Evolutionary conservation across 306 rosid species (phyloP), one percentile per base, ranked within the genome.

Genomic region (Mucuna pruriens): DNA sequence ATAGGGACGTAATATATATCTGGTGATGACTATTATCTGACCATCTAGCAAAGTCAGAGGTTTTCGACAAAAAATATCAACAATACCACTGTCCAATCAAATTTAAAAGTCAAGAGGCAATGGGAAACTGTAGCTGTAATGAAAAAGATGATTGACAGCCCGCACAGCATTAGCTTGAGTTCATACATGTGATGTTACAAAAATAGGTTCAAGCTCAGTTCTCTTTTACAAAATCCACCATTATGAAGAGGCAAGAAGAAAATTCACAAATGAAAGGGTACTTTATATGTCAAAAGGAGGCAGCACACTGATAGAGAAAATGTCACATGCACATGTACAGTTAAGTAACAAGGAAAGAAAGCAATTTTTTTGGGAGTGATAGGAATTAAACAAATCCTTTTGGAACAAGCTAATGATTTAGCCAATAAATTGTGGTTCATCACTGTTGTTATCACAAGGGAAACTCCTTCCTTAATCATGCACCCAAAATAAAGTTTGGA

Each of bases 1-100:
- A 38, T 29, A 64, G 23, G 15, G 17, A 62, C 55, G 22, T 33
- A 70, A 48, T 63, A 40, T 71, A 71, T 61, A 68, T 46, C n/a
- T 54, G 36, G 52, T 42, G 83, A 26, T 63, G 71, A 46, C 55
- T 68, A 33, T 82, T 67, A 44, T 76, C 33, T n/a, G 55, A 52
- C 13, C 22, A 8, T 52, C 82, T 52, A n/a, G 25, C 34, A 40
- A 23, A 38, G 58, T 60, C 72, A 54, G 64, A 42, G 55, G 19
- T 23, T 61, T 72, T 44, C 6, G 57, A 45, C 9, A 5, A 9
- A 58, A 58, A 11, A 11, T 25, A 58, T 58, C 65, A 10, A 42
- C 60, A 64, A 75, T n/a, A 42, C 58, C 25, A 15, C 39, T 60
- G 19, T 60, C 69, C 44, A 42, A 26, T 29, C 22, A 69, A 38